Evolutionary conservation across 768 basidiomycete genomes (phyloP), one percentile per base, ranked within the genome.

Genomic region (Leccinum broughii): DNA sequence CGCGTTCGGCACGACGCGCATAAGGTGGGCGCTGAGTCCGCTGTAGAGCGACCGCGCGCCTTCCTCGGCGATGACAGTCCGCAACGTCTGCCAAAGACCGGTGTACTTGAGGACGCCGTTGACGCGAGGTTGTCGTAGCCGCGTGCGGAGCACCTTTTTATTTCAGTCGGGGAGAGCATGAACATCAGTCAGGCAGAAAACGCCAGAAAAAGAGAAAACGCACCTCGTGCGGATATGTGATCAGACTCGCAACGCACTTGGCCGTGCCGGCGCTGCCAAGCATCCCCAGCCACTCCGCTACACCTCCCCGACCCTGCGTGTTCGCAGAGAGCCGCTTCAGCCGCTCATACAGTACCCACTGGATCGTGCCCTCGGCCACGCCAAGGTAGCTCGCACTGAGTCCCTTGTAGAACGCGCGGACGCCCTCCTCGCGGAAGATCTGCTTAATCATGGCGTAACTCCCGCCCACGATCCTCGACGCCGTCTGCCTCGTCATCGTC

Each of bases 221-320:
- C 56, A 94, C 96, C 83, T 99, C 96, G 67, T 99, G 97, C 49
- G 97, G 97, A 78, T 99, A 99, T 1, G 97, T 98, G 67, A 98
- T 92, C 39, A 98, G 75, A 66, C 89, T 94, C 0, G 97, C 97
- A 14, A 98, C 86, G 66, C 90, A 88, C 76, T 99, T 99, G 6
- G 97, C 94, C 14, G 88, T 85, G 6, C 95, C 97, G 0, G 95
- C 93, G 54, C 94, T 95, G 1, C 86, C 91, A 3, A 97, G 77
- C 85, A 95, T 91, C 3, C 90, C 88, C 1, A 81, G 61, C 89
- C 92, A 96, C 66, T 91, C 88, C 13, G 71, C 74, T 3, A 79
- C 66, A 4, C 85, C 83, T 11, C 89, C 85, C 56, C 78, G 78
- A 0, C 82, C 84, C 60, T 89, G 81, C 14, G 80, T 74, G 1